Evolutionary conservation across 805 yeast species (phyloP).

Genomic region (Myxozyma vanderwaltii): DNA sequence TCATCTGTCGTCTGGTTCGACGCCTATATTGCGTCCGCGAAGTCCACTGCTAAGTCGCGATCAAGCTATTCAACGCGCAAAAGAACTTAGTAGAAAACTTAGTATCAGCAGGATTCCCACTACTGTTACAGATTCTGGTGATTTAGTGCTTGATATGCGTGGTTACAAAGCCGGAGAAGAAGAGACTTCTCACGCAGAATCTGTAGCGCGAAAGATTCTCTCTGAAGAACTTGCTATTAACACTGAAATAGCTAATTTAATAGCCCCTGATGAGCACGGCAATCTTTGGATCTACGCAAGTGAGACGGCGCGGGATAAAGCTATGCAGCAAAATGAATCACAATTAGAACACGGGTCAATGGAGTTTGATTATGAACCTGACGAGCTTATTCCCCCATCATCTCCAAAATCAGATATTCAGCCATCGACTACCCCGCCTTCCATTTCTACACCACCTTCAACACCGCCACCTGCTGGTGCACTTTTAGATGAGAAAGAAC

Average conservation of each 20-base stretch:
- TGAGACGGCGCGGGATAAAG: slow-evolving; percentile 34
- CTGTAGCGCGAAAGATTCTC: slow-evolving; percentile 68
- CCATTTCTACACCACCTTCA: slow-evolving; percentile 21
- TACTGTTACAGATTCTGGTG: slow-evolving; percentile 85
- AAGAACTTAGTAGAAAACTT: slow-evolving; percentile 63
- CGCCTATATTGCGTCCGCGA: slow-evolving; percentile 29
- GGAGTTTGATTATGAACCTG: slow-evolving; percentile 34
- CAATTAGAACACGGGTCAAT: slow-evolving; percentile 15
- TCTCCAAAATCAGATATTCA: slow-evolving; percentile 29
- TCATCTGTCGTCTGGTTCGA: slow-evolving; percentile 23
- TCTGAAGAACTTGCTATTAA: slow-evolving; percentile 65
- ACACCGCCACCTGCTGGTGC: slow-evolving; percentile 13
- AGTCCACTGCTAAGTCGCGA: slow-evolving; percentile 41
- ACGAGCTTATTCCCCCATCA: slow-evolving; percentile 15
- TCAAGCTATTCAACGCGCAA: slow-evolving; percentile 59
- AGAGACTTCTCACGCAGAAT: slow-evolving; percentile 75
- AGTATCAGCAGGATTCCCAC: slow-evolving; percentile 66
- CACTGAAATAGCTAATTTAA: slow-evolving; percentile 39
- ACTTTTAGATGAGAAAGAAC: slow-evolving; percentile 28
- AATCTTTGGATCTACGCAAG: slow-evolving; percentile 41
- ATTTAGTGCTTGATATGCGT: slow-evolving; percentile 86
- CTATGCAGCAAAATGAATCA: slow-evolving; percentile 12
- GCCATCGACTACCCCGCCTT: slow-evolving; percentile 23
- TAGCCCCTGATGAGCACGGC: slow-evolving; percentile 42
- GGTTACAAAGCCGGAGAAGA: slow-evolving; percentile 89